These are phyloP conservation scores for Paecilomyces sp. DNA, from an alignment of 2,329 filamentous ascomycete species.

Conservation along the genomic window DNA sequence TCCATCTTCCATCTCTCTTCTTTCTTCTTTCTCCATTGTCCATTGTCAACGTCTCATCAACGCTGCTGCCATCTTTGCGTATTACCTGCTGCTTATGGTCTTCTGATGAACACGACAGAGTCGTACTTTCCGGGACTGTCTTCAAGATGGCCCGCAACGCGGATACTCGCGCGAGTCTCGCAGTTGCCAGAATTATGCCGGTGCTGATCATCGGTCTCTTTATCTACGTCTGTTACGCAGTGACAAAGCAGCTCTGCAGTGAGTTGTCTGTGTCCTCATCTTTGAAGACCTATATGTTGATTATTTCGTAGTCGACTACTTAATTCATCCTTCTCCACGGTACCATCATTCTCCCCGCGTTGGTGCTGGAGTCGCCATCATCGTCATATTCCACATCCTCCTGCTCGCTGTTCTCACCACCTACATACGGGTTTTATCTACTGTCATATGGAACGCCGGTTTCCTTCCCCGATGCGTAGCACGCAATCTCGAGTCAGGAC, in stretches of 20 bases:
- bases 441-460: conserved; percentile 64
- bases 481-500: conserved; percentile 20
- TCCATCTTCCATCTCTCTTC: no score
- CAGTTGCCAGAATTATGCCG: conserved; percentile 62
- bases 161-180: conserved; percentile 46
- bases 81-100: neutral
- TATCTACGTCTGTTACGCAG: conserved; percentile 63
- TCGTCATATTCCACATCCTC: conserved; percentile 66
- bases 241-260: conserved; percentile 64
- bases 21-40: neutral
- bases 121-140: neutral
- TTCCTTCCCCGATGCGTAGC: conserved; percentile 59
- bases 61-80: neutral
- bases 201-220: conserved; percentile 59
- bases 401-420: conserved; percentile 58
- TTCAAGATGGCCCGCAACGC: conserved; percentile 25
- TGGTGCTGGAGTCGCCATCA: conserved; percentile 59
- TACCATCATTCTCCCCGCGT: conserved; percentile 36
- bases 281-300: conserved; percentile 1
- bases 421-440: conserved; percentile 65
- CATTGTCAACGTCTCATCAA: neutral
- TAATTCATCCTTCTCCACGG: conserved; percentile 47
- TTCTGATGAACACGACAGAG: neutral
- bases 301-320: conserved; percentile 56
- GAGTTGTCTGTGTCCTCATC: conserved; percentile 26